A percentile compares a stretch with the other conserved stretches of the same genome.
Evolutionary conservation across 2,329 filamentous ascomycete genomes (phyloP).

Genomic region (Ophiostoma himal-ulmi): DNA sequence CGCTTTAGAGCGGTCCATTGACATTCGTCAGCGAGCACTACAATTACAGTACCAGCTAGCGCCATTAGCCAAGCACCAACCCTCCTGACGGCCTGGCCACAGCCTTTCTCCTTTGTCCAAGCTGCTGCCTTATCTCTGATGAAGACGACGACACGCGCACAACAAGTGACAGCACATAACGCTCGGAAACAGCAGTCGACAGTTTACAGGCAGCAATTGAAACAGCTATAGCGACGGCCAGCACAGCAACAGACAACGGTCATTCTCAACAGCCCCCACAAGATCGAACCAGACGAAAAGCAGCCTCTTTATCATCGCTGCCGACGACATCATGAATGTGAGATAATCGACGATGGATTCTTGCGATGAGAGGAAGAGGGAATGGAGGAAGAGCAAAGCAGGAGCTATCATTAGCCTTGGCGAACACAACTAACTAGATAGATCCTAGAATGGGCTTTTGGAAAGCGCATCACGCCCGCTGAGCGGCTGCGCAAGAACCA

Average conservation of each 20-base stretch:
- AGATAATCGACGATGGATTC: not conserved
- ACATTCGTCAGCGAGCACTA: not conserved
- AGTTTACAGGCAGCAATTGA: not conserved
- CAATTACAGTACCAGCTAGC: not conserved
- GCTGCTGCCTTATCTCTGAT: constrained; percentile 20
- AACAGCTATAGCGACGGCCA: not conserved
- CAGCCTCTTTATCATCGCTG: not conserved
- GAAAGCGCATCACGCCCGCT: constrained; percentile 96
- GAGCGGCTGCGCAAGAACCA: constrained; percentile 91
- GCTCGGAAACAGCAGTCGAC: not conserved
- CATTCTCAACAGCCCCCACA: not conserved
- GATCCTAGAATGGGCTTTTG: constrained; percentile 98
- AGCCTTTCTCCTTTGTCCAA: constrained; percentile 13
- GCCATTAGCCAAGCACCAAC: not conserved
- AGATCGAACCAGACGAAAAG: not conserved
- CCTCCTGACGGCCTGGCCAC: constrained; percentile 11
- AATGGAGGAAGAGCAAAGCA: not conserved
- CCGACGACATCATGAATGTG: constrained; percentile 23
- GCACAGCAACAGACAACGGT: not conserved
- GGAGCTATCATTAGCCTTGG: not conserved
- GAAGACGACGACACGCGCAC: not conserved
- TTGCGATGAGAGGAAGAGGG: too few relatives aligned
- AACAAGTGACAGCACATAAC: too few relatives aligned
- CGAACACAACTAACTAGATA: constrained; percentile 35
- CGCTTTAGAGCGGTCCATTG: not conserved